phyloP scores from a whole-genome alignment of 1,139 yeast species.

The Yamadazyma songkhlaensis region DNA sequence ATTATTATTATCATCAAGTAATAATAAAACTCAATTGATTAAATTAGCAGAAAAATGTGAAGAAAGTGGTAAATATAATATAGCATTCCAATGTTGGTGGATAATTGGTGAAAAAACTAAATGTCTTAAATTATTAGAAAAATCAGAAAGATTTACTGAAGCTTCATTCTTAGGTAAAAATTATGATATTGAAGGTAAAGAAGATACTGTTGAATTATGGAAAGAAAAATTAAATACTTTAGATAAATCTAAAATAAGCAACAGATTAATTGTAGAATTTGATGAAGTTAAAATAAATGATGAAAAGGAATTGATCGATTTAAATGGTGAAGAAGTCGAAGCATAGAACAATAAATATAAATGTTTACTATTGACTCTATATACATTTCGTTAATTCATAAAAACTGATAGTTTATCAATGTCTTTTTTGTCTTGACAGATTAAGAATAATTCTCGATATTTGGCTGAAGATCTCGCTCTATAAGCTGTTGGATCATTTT shows the following conservation, averaged over 20 bases:
- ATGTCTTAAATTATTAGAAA: slow-evolving; percentile 64
- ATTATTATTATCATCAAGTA: slow-evolving; percentile 79
- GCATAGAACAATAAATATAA: neutral
- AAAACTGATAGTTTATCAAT: slow-evolving; percentile 52
- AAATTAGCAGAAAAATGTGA: slow-evolving; percentile 65
- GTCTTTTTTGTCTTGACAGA: slow-evolving; percentile 51
- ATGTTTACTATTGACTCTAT: neutral
- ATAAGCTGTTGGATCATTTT: slow-evolving; percentile 24
- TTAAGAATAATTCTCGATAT: slow-evolving; percentile 64
- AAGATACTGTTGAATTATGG: slow-evolving; percentile 60
- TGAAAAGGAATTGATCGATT: slow-evolving; percentile 14
- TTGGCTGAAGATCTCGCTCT: neutral
- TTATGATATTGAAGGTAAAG: slow-evolving; percentile 50
- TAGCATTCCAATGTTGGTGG: slow-evolving; percentile 95
- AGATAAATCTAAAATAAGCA: slow-evolving; percentile 60
- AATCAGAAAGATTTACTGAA: slow-evolving; percentile 74
- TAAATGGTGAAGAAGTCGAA: slow-evolving; percentile 2
- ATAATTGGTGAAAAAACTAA: slow-evolving; percentile 65
- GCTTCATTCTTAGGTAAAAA: slow-evolving; percentile 81
- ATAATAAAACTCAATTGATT: slow-evolving; percentile 57
- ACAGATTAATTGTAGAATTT: slow-evolving; percentile 48
- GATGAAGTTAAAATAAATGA: slow-evolving; percentile 18
- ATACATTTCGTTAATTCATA: neutral
- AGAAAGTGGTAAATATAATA: slow-evolving; percentile 72
- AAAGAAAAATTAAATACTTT: slow-evolving; percentile 49